Conservation (phyloP, 345 rosid species). For the Kernera saxatilis region DNA sequence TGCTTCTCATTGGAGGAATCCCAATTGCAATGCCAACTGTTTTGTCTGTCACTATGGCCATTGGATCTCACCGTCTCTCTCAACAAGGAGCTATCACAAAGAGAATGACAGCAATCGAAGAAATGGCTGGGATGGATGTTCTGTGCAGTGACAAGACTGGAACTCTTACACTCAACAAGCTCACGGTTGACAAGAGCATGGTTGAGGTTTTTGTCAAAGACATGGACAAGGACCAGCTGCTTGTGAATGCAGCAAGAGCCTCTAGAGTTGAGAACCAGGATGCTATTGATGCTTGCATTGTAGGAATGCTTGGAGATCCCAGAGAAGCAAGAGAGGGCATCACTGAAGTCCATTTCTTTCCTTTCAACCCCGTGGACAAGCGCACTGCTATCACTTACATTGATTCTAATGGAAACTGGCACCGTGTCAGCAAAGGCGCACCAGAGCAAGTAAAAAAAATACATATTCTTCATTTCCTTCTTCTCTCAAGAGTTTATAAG, state of each 20-base stretch:
- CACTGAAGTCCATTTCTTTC: conserved; percentile 71
- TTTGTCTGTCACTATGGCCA: conserved; percentile 83
- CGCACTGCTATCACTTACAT: conserved; percentile 83
- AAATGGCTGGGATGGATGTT: conserved; percentile 93
- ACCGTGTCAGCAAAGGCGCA: conserved; percentile 78
- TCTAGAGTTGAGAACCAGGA: conserved; percentile 84
- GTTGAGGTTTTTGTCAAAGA: conserved; percentile 71
- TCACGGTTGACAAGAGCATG: conserved; percentile 72
- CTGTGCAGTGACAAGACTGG: conserved; percentile 87
- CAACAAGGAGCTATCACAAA: conserved; percentile 86
- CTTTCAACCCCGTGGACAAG: conserved; percentile 84
- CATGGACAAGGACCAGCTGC: conserved; percentile 48
- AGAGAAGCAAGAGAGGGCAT: conserved; percentile 64
- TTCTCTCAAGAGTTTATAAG: neutral
- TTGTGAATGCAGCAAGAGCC: conserved; percentile 71
- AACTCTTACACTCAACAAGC: conserved; percentile 84
- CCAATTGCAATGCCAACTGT: conserved; percentile 95
- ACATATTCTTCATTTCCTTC: neutral
- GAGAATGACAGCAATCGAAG: conserved; percentile 91
- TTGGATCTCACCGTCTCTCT: conserved; percentile 77
- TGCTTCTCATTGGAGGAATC: conserved; percentile 83
- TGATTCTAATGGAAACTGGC: conserved; percentile 62
- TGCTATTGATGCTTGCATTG: conserved; percentile 46
- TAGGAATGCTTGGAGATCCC: conserved; percentile 37
- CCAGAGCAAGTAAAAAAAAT: conserved; percentile 61